phyloP scores from a whole-genome alignment of 768 basidiomycete species.

The Hirschioporus abietinus region DNA sequence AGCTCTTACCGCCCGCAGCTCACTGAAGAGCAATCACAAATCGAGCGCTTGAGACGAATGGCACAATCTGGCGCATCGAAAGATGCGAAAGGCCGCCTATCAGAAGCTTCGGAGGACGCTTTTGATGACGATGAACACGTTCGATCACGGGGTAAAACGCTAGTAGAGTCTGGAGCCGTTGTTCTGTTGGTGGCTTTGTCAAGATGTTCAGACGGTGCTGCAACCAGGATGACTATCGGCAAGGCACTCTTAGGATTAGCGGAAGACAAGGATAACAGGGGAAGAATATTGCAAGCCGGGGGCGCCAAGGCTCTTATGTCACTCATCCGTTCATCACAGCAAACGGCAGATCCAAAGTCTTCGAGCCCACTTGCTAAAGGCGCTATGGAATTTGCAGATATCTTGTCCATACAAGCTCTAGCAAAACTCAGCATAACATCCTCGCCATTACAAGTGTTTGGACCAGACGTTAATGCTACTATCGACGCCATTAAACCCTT shows the following conservation, averaged over 20 bases:
- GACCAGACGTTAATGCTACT: constrained; percentile 69
- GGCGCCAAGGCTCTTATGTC: constrained; percentile 62
- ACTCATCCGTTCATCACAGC: constrained; percentile 47
- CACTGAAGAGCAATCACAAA: constrained; percentile 76
- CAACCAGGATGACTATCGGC: constrained; percentile 53
- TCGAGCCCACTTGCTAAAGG: constrained; percentile 17
- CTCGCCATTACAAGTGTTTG: constrained; percentile 86
- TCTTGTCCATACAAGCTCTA: constrained; percentile 78
- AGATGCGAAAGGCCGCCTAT: constrained; percentile 23
- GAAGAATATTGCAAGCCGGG: constrained; percentile 70
- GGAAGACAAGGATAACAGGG: constrained; percentile 74
- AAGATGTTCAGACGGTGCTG: constrained; percentile 54
- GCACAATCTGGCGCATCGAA: constrained; percentile 40
- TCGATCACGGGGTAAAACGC: constrained; percentile 47
- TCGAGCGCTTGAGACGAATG: constrained; percentile 76
- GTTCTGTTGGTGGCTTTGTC: constrained; percentile 55
- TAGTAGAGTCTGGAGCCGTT: constrained; percentile 60
- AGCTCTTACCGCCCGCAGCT: constrained; percentile 64
- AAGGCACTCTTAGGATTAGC: constrained; percentile 65
- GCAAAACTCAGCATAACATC: constrained; percentile 93
- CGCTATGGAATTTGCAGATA: constrained; percentile 36
- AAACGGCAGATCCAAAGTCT: constrained; percentile 25
- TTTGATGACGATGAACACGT: constrained; percentile 69
- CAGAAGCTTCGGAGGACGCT: constrained; percentile 24
- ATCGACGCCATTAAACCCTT: constrained; percentile 85